Percentiles rank a stretch among this genome's conserved stretches.
These are phyloP conservation scores for Penicillium oxalicum DNA, from an alignment of 2,329 filamentous ascomycete species.

Conservation along the genomic window DNA sequence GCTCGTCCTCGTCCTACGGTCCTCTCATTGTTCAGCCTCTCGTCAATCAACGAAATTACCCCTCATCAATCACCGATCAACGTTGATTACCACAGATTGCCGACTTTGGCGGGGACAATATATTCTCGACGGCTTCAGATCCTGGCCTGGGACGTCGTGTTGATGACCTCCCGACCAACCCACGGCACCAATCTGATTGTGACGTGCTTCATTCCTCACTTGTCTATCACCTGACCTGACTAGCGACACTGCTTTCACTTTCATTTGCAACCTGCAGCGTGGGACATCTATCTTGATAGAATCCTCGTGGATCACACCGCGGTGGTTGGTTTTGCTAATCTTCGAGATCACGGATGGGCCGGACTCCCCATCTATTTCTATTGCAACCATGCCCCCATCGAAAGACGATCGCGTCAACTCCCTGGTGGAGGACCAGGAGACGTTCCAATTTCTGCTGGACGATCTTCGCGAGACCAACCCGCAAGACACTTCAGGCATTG, in stretches of 20 bases:
- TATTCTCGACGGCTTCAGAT: background rate
- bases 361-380: too few species aligned
- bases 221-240: too few species aligned
- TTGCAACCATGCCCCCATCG: background rate
- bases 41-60: background rate
- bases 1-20: too few species aligned
- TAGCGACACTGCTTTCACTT: background rate
- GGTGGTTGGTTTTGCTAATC: too few species aligned
- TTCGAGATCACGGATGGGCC: too few species aligned
- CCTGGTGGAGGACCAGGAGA: constrained; percentile 1
- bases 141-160: background rate
- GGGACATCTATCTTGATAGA: background rate
- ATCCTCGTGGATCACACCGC: background rate
- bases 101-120: background rate
- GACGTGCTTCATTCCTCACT: too few species aligned
- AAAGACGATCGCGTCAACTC: background rate
- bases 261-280: background rate
- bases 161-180: background rate
- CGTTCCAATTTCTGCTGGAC: background rate
- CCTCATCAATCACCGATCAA: background rate
- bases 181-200: too few species aligned
- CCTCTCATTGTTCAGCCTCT: too few species aligned
- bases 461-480: background rate
- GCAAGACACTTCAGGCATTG: background rate
- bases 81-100: background rate